These are phyloP conservation scores for Pelargonium australe DNA, from an alignment of 441 rosid species.

Conservation along the genomic window DNA sequence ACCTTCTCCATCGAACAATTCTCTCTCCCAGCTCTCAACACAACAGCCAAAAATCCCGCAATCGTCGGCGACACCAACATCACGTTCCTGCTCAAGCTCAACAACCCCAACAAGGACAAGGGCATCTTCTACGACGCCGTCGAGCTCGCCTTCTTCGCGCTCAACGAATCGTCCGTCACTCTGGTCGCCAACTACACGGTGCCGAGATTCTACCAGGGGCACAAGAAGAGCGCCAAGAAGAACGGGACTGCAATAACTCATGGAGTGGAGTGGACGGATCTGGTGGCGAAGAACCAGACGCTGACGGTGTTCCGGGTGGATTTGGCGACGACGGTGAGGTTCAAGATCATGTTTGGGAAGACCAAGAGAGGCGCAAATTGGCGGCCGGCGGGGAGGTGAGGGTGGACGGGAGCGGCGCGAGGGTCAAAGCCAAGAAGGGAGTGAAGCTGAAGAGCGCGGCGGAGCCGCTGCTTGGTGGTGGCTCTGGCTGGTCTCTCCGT, in stretches of 20 bases:
- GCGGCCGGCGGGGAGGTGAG: constrained; percentile 41
- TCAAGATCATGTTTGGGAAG: constrained; percentile 51
- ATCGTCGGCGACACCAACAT: constrained; percentile 19
- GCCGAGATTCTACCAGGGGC: constrained; percentile 55
- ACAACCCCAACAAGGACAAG: constrained; percentile 57
- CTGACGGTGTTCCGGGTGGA: constrained; percentile 46
- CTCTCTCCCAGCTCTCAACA: no score
- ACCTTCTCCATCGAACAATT: constrained; percentile 15
- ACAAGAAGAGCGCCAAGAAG: constrained; percentile 58
- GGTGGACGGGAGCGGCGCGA: constrained; percentile 38
- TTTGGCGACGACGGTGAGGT: constrained; percentile 60
- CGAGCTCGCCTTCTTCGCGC: constrained; percentile 34
- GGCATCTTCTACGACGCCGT: constrained; percentile 56
- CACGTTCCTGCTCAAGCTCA: constrained; percentile 34
- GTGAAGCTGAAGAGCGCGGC: constrained; percentile 34
- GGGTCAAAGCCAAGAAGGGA: constrained; percentile 21
- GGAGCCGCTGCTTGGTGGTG: constrained; percentile 19
- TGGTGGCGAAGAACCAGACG: constrained; percentile 31
- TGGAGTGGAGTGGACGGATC: constrained; percentile 10
- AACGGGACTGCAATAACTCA: not conserved
- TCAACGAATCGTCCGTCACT: not conserved
- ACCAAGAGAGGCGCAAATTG: constrained; percentile 45
- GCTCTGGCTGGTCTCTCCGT: constrained; percentile 8
- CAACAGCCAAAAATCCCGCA: no score
- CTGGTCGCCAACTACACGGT: constrained; percentile 26